Evolutionary conservation across 306 rosid species (phyloP).

Genomic region (Ziziphus jujuba): DNA sequence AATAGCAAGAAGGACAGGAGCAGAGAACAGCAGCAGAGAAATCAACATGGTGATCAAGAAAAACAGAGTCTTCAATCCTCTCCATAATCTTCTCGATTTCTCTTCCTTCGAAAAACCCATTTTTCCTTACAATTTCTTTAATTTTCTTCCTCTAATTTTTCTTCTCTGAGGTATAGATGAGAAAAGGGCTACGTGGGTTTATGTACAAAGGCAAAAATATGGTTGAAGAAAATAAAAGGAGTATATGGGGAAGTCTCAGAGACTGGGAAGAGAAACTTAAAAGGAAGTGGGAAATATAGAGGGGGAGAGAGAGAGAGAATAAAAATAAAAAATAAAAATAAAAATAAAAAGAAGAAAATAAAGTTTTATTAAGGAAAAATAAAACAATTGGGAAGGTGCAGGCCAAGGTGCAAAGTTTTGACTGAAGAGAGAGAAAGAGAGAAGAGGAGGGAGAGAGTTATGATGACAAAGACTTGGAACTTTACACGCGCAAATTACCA

Average conservation of each 20-base stretch:
- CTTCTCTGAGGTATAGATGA: not conserved
- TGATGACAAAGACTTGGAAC: slow-evolving; percentile 35
- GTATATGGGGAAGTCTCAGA: not conserved
- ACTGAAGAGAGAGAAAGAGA: slow-evolving; percentile 20
- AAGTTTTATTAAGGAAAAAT: not conserved
- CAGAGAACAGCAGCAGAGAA: slow-evolving; percentile 75
- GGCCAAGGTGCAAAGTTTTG: slow-evolving; percentile 55
- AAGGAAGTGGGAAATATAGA: not conserved
- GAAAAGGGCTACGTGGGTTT: not conserved
- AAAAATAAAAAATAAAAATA: no score
- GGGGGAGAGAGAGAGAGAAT: no score
- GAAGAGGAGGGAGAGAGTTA: no score
- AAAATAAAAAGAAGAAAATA: not conserved
- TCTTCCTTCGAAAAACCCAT: slow-evolving; percentile 89
- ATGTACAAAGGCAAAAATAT: slow-evolving; percentile 7
- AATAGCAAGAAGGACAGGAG: slow-evolving; percentile 72
- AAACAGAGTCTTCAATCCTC: slow-evolving; percentile 77
- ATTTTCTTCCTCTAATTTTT: not conserved
- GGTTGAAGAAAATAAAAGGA: not conserved
- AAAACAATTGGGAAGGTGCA: slow-evolving; percentile 30
- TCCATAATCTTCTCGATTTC: slow-evolving; percentile 53
- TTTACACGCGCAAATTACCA: slow-evolving; percentile 35
- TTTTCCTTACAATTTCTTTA: not conserved
- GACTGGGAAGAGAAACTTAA: not conserved
- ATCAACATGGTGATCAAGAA: slow-evolving; percentile 80